phyloP scores from a whole-genome alignment of 345 rosid species.

The Populus ilicifolia region DNA sequence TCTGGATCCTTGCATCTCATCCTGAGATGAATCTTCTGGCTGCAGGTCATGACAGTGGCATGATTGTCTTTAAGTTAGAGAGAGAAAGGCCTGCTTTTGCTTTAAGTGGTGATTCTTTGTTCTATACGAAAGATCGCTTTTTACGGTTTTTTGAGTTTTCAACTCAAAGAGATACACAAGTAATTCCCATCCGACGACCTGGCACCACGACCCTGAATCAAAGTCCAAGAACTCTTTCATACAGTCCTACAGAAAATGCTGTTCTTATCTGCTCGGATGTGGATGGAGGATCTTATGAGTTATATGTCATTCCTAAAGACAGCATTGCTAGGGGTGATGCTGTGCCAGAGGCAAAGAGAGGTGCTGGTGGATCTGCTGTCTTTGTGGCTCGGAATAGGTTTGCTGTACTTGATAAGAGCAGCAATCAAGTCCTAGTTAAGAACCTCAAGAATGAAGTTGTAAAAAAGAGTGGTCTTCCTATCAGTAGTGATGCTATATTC shows the following conservation, averaged over 20 bases:
- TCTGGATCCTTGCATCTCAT: constrained; percentile 91
- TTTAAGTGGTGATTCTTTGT: constrained; percentile 66
- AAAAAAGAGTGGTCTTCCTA: constrained; percentile 66
- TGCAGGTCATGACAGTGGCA: constrained; percentile 95
- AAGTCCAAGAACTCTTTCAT: constrained; percentile 84
- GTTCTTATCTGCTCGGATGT: constrained; percentile 82
- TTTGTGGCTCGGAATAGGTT: constrained; percentile 85
- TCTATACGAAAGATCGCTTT: constrained; percentile 77
- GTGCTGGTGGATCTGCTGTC: constrained; percentile 72
- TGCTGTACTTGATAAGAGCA: constrained; percentile 86
- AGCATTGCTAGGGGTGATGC: constrained; percentile 62
- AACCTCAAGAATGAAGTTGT: constrained; percentile 80
- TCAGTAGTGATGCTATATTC: constrained; percentile 73
- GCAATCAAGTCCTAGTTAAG: constrained; percentile 76
- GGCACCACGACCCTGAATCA: constrained; percentile 75
- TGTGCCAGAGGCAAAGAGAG: constrained; percentile 84
- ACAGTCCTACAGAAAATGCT: constrained; percentile 90
- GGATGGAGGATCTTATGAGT: constrained; percentile 90
- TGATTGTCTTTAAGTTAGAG: constrained; percentile 96
- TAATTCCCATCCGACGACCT: constrained; percentile 76
- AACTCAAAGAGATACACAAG: constrained; percentile 69
- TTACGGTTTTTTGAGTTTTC: constrained; percentile 76
- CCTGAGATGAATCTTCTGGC: constrained; percentile 97
- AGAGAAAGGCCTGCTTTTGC: constrained; percentile 95
- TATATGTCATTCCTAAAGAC: constrained; percentile 79